These are phyloP conservation scores for Pythium diclinum DNA, from an alignment of 352 stramenopile species.

Conservation along the genomic window DNA sequence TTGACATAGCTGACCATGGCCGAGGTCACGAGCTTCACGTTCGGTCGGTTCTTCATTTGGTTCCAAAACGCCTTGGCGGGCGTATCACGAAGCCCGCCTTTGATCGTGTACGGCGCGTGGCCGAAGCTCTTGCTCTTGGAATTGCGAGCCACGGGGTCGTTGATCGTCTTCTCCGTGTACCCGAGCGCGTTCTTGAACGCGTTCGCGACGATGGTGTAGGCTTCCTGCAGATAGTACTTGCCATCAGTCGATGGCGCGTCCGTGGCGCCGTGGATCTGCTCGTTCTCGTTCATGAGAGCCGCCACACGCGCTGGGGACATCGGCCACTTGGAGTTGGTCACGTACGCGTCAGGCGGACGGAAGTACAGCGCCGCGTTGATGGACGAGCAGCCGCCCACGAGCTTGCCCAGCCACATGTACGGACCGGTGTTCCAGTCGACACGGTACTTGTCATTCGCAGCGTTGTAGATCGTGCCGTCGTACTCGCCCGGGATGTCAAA, in stretches of 20 bases:
- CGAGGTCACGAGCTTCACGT: constrained; percentile 48
- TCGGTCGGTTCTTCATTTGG: constrained; percentile 40
- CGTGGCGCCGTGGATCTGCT: constrained; percentile 42
- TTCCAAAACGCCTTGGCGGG: constrained; percentile 54
- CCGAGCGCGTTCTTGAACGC: constrained; percentile 33
- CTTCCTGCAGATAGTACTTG: constrained; percentile 50
- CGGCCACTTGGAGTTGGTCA: constrained; percentile 42
- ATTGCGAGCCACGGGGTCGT: constrained; percentile 50
- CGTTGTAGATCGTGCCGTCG: constrained; percentile 32
- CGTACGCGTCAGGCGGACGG: constrained; percentile 49
- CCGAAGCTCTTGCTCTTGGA: constrained; percentile 55
- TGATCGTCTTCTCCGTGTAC: constrained; percentile 45
- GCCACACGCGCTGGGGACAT: constrained; percentile 61
- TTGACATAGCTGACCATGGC: constrained; percentile 51
- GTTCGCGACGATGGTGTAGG: constrained; percentile 41
- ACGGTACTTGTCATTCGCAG: constrained; percentile 42
- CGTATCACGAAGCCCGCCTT: constrained; percentile 50
- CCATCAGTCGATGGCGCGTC: constrained; percentile 46
- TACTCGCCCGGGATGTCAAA: constrained; percentile 78
- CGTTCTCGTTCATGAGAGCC: constrained; percentile 52
- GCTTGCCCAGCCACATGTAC: constrained; percentile 68
- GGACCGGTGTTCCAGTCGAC: constrained; percentile 49
- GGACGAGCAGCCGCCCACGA: constrained; percentile 74
- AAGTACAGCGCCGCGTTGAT: constrained; percentile 88
- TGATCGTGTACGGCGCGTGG: constrained; percentile 52